Base-by-base conservation (phyloP, 202 grass and related monocot genomes). In the Panicum hallii region DNA sequence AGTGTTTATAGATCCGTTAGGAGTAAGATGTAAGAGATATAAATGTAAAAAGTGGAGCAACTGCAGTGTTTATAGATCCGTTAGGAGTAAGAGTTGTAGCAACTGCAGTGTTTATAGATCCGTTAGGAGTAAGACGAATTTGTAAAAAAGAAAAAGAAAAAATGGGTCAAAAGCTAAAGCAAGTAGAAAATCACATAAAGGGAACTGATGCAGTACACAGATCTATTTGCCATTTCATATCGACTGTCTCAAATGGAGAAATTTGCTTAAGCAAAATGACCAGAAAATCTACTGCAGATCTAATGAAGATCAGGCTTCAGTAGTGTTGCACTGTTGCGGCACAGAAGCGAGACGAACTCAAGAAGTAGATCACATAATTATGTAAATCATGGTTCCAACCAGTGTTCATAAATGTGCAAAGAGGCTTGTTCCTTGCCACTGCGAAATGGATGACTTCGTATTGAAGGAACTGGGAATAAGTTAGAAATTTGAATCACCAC, bases 61-160 rank as follows among this genome's bases (percentile, higher is more conserved):
- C 96, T 99, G 88, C 93, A 86, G 67, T 63, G 77, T 87, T 75
- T 94, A 40, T 8, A 79, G 48, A 63, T 53, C n/a, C 19, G 38
- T 17, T 72, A 54, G 30, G 17, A 89, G 65, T 62, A 86, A 99
- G 80, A n/a, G 96, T 99, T 15, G 86, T 78, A 52, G 92, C 85
- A 80, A 99, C 96, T 99, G 88, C 93, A 86, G 67, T 63, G 77
- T 87, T 75, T 94, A 40, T 8, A 79, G 48, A 63, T 53, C n/a
- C 19, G 38, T 17, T 72, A 54, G 30, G 17, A 89, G 65, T 62
- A 84, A 83, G 47, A 83, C 42, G 49, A 79, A 52, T 66, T 73
- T 74, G 32, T 30, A 67, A 23, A 54, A 56, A 36, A 28, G 3
- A 70, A 63, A 58, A 69, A 70, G 1, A 78, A 65, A 74, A 11